These are phyloP conservation scores for Arabidopsis hybrid DNA, from an alignment of 441 rosid species.

Conservation along the genomic window DNA sequence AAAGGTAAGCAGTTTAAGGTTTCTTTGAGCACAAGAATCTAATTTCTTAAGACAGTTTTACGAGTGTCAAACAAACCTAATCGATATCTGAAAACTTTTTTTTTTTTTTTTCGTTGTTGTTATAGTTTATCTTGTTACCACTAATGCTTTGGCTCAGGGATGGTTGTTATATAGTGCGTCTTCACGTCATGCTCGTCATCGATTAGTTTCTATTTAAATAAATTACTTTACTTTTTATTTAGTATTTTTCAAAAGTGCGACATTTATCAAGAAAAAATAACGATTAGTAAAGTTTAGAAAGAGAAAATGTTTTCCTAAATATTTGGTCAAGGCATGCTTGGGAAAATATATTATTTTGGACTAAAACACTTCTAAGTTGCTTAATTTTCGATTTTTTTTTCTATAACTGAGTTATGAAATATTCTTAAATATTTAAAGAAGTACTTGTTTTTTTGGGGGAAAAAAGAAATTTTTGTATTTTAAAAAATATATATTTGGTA, in stretches of 20 bases:
- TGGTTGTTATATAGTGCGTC: conserved; percentile 48
- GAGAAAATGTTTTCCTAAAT: not conserved
- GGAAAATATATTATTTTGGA: not conserved
- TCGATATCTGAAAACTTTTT: conserved; percentile 2
- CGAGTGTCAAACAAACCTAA: conserved; percentile 22
- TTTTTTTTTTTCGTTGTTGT: not conserved
- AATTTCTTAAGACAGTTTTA: conserved; percentile 16
- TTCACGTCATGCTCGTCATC: conserved; percentile 34
- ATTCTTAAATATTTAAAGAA: too few species aligned
- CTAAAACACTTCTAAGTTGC: too few species aligned
- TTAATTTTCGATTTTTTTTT: too few species aligned
- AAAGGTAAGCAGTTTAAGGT: conserved; percentile 29
- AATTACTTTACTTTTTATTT: conserved; percentile 16
- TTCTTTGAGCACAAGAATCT: conserved; percentile 18
- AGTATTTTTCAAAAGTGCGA: conserved; percentile 26
- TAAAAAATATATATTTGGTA: too few species aligned
- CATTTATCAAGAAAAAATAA: conserved; percentile 9
- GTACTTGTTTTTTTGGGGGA: too few species aligned
- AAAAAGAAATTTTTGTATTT: too few species aligned
- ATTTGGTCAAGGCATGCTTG: not conserved
- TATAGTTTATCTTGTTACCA: conserved; percentile 25
- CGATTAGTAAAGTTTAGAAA: conserved; percentile 3
- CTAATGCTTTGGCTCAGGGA: conserved; percentile 34
- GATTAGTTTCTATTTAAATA: not conserved
- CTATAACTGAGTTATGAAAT: too few species aligned